phyloP scores from a whole-genome alignment of 2,329 filamentous ascomycete genomes.

The Pyricularia sp. region DNA sequence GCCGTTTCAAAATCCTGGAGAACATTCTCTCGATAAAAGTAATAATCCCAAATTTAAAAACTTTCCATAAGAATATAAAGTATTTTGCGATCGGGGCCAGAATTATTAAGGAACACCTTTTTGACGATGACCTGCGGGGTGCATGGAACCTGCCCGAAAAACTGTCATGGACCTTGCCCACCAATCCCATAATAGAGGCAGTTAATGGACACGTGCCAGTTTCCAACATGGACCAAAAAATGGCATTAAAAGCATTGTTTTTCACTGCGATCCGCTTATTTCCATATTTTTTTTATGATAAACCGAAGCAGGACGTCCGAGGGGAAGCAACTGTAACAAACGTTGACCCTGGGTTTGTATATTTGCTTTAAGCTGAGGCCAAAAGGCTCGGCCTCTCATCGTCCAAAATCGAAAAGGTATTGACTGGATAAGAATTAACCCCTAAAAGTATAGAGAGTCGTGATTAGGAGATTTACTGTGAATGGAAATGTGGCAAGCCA shows the following conservation, averaged over 20 bases:
- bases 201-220: neutral
- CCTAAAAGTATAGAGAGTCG: neutral
- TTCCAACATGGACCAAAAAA: neutral
- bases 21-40: neutral
- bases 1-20: neutral
- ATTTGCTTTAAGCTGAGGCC: neutral
- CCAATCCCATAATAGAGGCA: neutral
- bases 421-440: neutral
- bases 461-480: neutral
- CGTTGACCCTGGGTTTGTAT: neutral
- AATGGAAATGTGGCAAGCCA: neutral
- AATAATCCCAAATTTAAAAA: neutral
- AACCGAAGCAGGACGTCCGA: neutral
- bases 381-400: neutral
- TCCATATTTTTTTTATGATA: neutral
- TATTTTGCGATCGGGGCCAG: neutral
- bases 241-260: neutral
- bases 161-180: neutral
- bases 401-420: neutral
- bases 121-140: neutral
- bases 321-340: neutral
- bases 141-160: neutral
- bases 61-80: neutral
- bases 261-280: neutral
- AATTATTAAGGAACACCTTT: neutral